phyloP scores from a whole-genome alignment of 441 rosid species.

The Populus trichocarpa region DNA sequence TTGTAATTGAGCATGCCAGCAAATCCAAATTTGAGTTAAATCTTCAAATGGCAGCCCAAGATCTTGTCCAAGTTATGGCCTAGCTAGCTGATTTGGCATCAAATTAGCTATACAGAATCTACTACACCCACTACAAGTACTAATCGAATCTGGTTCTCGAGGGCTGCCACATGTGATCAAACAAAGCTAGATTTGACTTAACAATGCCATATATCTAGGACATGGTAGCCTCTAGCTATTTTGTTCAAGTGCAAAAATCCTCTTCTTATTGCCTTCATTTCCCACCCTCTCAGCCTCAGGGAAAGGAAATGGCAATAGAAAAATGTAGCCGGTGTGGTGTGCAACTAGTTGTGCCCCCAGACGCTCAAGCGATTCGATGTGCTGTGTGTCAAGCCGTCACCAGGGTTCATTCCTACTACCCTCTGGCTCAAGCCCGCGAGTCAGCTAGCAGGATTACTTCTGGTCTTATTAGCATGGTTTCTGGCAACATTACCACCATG shows the following conservation, averaged over 20 bases:
- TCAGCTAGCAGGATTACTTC: slow-evolving; percentile 20
- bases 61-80: not conserved
- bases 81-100: not conserved
- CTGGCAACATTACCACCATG: slow-evolving; percentile 15
- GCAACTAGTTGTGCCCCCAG: slow-evolving; percentile 42
- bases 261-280: too few species aligned
- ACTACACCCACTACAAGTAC: not conserved
- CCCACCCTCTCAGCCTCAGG: not conserved
- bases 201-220: not conserved
- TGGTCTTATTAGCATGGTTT: slow-evolving; percentile 16
- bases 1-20: not conserved
- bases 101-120: slow-evolving; percentile 1
- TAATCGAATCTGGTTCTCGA: slow-evolving; percentile 22
- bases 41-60: not conserved
- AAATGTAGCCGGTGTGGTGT: slow-evolving; percentile 52
- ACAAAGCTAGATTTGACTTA: not conserved
- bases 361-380: slow-evolving; percentile 44
- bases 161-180: not conserved
- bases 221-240: not conserved
- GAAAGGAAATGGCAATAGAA: slow-evolving; percentile 33
- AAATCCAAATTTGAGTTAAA: not conserved
- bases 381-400: slow-evolving; percentile 45
- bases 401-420: slow-evolving; percentile 24
- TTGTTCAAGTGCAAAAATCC: not conserved
- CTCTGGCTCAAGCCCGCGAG: slow-evolving; percentile 22